Conservation (phyloP, 2,329 filamentous ascomycete species). For the Trichothecium roseum region DNA sequence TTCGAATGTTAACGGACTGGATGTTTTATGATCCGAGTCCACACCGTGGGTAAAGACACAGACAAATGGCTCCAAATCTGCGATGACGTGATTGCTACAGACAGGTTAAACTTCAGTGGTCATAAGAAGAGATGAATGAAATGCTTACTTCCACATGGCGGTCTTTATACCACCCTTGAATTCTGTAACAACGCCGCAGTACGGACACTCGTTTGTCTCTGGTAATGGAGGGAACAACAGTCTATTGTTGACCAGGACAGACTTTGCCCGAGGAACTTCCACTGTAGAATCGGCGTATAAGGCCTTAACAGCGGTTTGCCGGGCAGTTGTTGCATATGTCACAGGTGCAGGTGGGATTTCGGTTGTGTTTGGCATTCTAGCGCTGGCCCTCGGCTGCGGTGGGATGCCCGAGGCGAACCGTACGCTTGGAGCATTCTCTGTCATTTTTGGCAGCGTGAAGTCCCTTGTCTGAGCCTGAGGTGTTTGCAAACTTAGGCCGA, state of each 20-base stretch:
- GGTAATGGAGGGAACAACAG: slow-evolving; percentile 11
- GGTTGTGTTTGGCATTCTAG: slow-evolving; percentile 5
- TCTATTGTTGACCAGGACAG: slow-evolving; percentile 11
- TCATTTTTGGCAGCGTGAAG: slow-evolving; percentile 7
- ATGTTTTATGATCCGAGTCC: slow-evolving; percentile 3
- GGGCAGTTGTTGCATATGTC: slow-evolving; percentile 12
- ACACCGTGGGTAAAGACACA: slow-evolving; percentile 7
- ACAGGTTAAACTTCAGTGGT: slow-evolving; percentile 2
- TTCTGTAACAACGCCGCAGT: slow-evolving; percentile 11
- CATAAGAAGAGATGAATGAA: slow-evolving; percentile 3
- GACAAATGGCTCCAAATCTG: slow-evolving; percentile 10
- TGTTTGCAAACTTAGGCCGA: slow-evolving; percentile 7
- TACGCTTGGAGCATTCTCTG: slow-evolving; percentile 5
- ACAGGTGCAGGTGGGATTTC: slow-evolving; percentile 6
- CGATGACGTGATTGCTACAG: slow-evolving; percentile 8
- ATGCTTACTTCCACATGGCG: slow-evolving; percentile 7
- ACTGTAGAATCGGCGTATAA: slow-evolving; percentile 9
- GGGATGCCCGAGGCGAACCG: slow-evolving; percentile 5
- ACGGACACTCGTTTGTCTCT: slow-evolving; percentile 8
- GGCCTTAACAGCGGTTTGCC: slow-evolving; percentile 11
- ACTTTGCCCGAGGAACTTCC: slow-evolving; percentile 11
- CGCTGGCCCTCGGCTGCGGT: no score
- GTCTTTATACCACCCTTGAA: slow-evolving; percentile 6
- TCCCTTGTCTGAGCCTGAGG: slow-evolving; percentile 2
- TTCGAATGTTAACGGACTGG: slow-evolving; percentile 9